These are phyloP conservation scores for Cercospora beticola DNA, from an alignment of 2,329 filamentous ascomycete species.

Conservation along the genomic window DNA sequence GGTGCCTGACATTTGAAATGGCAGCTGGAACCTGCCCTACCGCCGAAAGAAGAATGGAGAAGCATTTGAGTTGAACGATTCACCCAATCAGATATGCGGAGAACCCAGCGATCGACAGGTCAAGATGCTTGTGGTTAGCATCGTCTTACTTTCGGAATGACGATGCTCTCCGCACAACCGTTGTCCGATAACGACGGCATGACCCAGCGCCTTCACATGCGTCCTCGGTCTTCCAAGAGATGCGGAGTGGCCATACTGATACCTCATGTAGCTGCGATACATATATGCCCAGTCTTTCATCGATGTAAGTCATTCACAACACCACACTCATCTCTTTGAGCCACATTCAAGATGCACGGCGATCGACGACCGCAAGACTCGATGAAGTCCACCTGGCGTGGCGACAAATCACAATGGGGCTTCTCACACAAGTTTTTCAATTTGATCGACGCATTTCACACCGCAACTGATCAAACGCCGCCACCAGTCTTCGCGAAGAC, in stretches of 20 bases:
- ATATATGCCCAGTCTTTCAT: not conserved
- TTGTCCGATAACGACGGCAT: conserved; percentile 12
- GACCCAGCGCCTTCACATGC: conserved; percentile 12
- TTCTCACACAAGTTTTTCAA: conserved; percentile 24
- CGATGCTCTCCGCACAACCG: conserved; percentile 2
- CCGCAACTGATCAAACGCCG: conserved; percentile 13
- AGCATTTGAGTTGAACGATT: conserved; percentile 11
- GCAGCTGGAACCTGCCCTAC: not conserved
- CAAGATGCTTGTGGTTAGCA: conserved; percentile 8
- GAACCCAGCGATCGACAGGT: conserved; percentile 5
- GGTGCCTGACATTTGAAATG: not conserved
- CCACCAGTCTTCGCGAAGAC: conserved; percentile 24
- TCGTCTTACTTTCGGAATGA: conserved; percentile 6
- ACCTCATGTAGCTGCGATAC: conserved; percentile 7
- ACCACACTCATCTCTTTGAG: not conserved
- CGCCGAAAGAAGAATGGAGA: conserved; percentile 8
- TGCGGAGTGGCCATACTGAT: conserved; percentile 12
- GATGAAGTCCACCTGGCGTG: conserved; percentile 29
- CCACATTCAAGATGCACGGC: conserved; percentile 15
- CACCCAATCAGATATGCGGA: conserved; percentile 4
- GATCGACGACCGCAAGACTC: conserved; percentile 26
- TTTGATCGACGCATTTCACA: conserved; percentile 20
- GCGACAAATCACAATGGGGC: conserved; percentile 24
- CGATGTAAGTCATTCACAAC: not conserved
- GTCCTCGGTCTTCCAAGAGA: conserved; percentile 6